A percentile compares a stretch with the other conserved stretches of the same genome.
phyloP scores from a whole-genome alignment of 2,329 filamentous ascomycete species.

The Venturia aucupariae region DNA sequence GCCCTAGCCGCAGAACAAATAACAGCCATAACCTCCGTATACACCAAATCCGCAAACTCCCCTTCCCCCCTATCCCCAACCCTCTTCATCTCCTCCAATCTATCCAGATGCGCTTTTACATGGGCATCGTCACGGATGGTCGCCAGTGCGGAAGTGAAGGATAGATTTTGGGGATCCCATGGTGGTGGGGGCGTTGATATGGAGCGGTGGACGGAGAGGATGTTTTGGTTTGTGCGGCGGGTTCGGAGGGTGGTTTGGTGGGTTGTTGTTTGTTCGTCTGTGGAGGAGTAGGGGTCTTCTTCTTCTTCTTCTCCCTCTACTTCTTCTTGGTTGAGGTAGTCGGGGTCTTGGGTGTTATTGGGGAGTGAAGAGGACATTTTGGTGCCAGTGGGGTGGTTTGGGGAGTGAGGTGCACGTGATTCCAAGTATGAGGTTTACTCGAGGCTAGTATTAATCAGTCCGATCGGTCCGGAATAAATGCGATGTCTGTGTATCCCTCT shows the following conservation, averaged over 20 bases:
- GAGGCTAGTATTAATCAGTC: too few species aligned
- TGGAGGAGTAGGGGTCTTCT: background rate
- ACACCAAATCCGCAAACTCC: background rate
- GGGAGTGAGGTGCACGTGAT: too few species aligned
- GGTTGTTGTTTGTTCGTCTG: background rate
- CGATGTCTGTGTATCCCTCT: too few species aligned
- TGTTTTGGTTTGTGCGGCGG: background rate
- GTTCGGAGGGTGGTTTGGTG: background rate
- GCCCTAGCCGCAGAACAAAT: background rate
- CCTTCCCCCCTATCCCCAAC: background rate
- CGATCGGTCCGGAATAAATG: too few species aligned
- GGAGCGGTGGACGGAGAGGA: background rate
- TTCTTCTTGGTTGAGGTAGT: background rate
- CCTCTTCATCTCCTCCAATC: background rate
- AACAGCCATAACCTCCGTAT: conserved; percentile 11
- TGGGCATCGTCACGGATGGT: conserved; percentile 1
- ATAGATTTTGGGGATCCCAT: background rate
- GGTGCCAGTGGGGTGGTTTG: too few species aligned
- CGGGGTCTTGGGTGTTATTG: too few species aligned
- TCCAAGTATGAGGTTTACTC: too few species aligned
- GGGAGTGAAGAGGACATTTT: background rate
- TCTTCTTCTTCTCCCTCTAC: background rate
- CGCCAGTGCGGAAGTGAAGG: background rate
- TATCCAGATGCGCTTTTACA: background rate
- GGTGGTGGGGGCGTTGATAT: conserved; percentile 17